Percentiles rank a stretch among this genome's conserved stretches.
phyloP scores from a whole-genome alignment of 148 eudicot species.

The Rhododendron kiyosumense region DNA sequence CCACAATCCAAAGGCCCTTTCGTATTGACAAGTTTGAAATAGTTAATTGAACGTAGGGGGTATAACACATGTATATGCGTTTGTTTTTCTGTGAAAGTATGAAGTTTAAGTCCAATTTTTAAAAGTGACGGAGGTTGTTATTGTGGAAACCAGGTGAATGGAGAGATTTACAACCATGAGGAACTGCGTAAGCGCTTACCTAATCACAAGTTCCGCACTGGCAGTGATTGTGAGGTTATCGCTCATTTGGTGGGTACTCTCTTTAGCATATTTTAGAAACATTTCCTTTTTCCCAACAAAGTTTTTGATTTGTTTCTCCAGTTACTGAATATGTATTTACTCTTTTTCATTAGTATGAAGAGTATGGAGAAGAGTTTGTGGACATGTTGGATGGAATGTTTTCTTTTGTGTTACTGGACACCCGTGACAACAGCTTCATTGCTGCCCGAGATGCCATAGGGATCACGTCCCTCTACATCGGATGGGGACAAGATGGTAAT shows the following conservation, averaged over 20 bases:
- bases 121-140: neutral
- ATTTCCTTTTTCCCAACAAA: neutral
- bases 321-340: neutral
- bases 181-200: conserved; percentile 49
- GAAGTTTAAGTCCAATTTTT: neutral
- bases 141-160: conserved; percentile 52
- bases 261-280: neutral
- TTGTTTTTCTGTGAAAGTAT: neutral
- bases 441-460: conserved; percentile 96
- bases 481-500: conserved; percentile 94
- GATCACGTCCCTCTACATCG: conserved; percentile 80
- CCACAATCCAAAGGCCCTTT: neutral
- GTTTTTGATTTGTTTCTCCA: neutral
- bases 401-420: conserved; percentile 80
- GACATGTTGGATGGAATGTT: conserved; percentile 94
- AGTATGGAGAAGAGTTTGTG: conserved; percentile 82
- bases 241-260: conserved; percentile 66
- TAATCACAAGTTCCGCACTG: conserved; percentile 67
- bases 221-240: conserved; percentile 93
- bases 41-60: neutral
- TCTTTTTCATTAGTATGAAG: conserved; percentile 59
- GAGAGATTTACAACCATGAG: conserved; percentile 90
- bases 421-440: conserved; percentile 74
- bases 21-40: neutral
- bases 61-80: no score